phyloP scores from a whole-genome alignment of 345 rosid species.

The Reutealis trisperma region DNA sequence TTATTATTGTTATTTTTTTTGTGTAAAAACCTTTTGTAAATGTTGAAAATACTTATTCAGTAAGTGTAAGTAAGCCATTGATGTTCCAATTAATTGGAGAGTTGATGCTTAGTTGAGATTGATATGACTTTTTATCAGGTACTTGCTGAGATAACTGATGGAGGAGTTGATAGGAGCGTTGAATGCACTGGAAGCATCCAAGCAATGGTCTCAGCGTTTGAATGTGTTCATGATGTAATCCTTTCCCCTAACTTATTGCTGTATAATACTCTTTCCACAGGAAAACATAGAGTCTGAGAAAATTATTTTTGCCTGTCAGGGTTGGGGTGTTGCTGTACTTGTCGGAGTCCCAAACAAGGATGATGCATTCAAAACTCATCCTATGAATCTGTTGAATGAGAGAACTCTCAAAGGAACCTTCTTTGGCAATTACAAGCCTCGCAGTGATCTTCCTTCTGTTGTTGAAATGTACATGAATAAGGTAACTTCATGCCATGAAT shows the following conservation, averaged over 20 bases:
- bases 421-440: slow-evolving; percentile 62
- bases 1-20: neutral
- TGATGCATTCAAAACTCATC: slow-evolving; percentile 52
- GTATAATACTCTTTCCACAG: neutral
- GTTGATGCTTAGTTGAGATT: neutral
- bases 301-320: slow-evolving; percentile 29
- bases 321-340: slow-evolving; percentile 58
- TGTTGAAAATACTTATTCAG: neutral
- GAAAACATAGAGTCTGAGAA: neutral
- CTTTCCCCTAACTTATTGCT: neutral
- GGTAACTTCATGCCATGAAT: slow-evolving; percentile 12
- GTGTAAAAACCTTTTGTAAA: neutral
- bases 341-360: slow-evolving; percentile 56
- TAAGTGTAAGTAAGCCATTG: neutral
- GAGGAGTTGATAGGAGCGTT: slow-evolving; percentile 47
- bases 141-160: slow-evolving; percentile 41
- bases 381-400: slow-evolving; percentile 45
- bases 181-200: slow-evolving; percentile 39
- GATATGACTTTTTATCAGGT: slow-evolving; percentile 21
- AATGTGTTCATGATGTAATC: slow-evolving; percentile 42
- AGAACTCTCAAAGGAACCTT: slow-evolving; percentile 59
- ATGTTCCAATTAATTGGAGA: neutral
- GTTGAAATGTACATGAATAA: slow-evolving; percentile 58
- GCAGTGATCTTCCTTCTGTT: slow-evolving; percentile 46
- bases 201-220: slow-evolving; percentile 41